Evolutionary conservation across 176 grass and related monocot species (phyloP).

Genomic region (Ananas comosus): DNA sequence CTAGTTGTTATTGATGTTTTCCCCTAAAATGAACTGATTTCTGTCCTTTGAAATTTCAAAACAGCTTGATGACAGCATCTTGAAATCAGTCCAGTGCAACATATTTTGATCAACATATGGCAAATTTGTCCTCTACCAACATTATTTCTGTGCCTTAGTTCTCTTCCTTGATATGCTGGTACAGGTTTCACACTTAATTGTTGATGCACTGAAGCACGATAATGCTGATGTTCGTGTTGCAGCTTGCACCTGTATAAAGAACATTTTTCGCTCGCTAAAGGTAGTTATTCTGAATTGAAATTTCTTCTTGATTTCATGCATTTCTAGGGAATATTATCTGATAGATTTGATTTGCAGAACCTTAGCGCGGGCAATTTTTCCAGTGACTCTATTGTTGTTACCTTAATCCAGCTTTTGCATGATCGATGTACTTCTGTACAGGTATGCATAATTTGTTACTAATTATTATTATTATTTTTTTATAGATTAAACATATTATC

Average conservation of each 20-base stretch:
- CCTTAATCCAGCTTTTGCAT: constrained; percentile 66
- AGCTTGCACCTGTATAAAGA: constrained; percentile 83
- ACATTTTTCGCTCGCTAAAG: constrained; percentile 89
- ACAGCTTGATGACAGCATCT: too few species aligned
- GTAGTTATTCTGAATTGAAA: constrained; percentile 29
- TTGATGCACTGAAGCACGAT: constrained; percentile 81
- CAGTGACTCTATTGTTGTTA: constrained; percentile 47
- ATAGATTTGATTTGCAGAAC: constrained; percentile 50
- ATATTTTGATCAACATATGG: constrained; percentile 2
- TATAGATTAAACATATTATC: neutral
- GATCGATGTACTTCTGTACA: constrained; percentile 75
- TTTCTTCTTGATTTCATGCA: constrained; percentile 23
- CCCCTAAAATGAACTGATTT: too few species aligned
- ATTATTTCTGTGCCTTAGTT: constrained; percentile 17
- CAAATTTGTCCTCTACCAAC: constrained; percentile 5
- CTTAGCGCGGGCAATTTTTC: constrained; percentile 77
- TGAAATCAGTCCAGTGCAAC: neutral
- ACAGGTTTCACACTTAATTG: constrained; percentile 64
- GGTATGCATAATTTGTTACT: constrained; percentile 29
- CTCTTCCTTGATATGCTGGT: constrained; percentile 9
- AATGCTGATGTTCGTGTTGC: constrained; percentile 73
- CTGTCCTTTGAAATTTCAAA: too few species aligned
- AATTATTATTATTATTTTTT: neutral
- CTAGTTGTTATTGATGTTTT: too few species aligned
- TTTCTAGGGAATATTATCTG: constrained; percentile 4